Evolutionary conservation across 2,329 filamentous ascomycete genomes (phyloP).

Genomic region (Elsinoe batatas): DNA sequence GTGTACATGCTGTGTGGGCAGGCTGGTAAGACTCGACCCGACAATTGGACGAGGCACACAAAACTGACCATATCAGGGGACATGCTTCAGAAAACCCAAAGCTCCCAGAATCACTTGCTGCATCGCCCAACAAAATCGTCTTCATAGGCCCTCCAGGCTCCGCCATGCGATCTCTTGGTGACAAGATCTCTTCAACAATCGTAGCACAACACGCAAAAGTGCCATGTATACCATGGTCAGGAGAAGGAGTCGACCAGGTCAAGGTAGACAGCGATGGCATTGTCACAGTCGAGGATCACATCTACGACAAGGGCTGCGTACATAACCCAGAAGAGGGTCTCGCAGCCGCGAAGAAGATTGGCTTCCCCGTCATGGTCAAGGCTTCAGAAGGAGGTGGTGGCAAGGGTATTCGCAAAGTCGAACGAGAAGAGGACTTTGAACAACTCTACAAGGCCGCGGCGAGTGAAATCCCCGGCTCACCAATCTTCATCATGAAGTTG

Average conservation of each 20-base stretch:
- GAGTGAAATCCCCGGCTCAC: slow-evolving; percentile 93
- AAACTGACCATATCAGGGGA: slow-evolving; percentile 50
- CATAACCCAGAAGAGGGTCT: slow-evolving; percentile 84
- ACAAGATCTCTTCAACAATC: slow-evolving; percentile 99
- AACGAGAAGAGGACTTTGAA: slow-evolving; percentile 73
- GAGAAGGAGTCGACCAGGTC: slow-evolving; percentile 79
- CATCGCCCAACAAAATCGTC: slow-evolving; percentile 95
- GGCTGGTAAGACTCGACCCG: slow-evolving; percentile 61
- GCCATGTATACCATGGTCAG: slow-evolving; percentile 99
- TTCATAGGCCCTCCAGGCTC: slow-evolving; percentile 98
- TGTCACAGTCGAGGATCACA: slow-evolving; percentile 76
- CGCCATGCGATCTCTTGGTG: slow-evolving; percentile 95
- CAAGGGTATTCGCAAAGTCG: slow-evolving; percentile 96
- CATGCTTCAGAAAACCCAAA: slow-evolving; percentile 98
- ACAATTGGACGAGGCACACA: neutral
- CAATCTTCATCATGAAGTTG: slow-evolving; percentile 99
- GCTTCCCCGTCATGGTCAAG: slow-evolving; percentile 99
- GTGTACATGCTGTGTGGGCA: slow-evolving; percentile 97
- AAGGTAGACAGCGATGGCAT: slow-evolving; percentile 70
- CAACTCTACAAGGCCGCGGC: slow-evolving; percentile 89
- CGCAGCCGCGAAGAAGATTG: slow-evolving; percentile 74
- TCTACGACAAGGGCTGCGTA: slow-evolving; percentile 88
- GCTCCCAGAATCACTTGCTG: slow-evolving; percentile 88
- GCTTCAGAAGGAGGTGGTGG: slow-evolving; percentile 98
- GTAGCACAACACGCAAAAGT: slow-evolving; percentile 94